phyloP scores from a whole-genome alignment of 805 yeast species.

The Nakazawaea laoshanensis region DNA sequence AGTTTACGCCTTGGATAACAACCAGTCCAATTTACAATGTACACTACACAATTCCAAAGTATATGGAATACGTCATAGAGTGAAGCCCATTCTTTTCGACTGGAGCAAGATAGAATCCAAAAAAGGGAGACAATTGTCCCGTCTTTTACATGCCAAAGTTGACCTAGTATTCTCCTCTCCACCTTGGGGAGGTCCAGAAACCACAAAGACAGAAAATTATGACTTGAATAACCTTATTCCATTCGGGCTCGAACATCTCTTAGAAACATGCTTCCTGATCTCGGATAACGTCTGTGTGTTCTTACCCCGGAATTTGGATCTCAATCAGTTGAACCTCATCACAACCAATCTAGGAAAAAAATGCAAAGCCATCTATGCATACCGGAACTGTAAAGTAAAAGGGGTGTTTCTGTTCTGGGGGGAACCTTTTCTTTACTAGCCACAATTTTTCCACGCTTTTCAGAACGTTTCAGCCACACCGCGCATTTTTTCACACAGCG shows the following conservation, averaged over 20 bases:
- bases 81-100: conserved; percentile 40
- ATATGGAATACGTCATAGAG: conserved; percentile 47
- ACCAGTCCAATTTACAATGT: conserved; percentile 53
- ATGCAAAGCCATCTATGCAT: conserved; percentile 37
- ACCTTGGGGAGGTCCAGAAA: conserved; percentile 82
- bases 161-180: conserved; percentile 70
- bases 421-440: conserved; percentile 24
- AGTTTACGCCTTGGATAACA: conserved; percentile 58
- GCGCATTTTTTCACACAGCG: no score
- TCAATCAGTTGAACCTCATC: conserved; percentile 39
- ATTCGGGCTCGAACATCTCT: conserved; percentile 33
- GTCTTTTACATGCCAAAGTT: conserved; percentile 18
- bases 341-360: conserved; percentile 39
- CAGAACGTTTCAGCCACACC: no score
- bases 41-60: conserved; percentile 57
- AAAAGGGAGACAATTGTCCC: conserved; percentile 9
- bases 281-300: conserved; percentile 47
- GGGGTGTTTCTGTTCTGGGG: conserved; percentile 63
- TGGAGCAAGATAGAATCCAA: conserved; percentile 22
- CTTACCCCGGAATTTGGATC: conserved; percentile 52
- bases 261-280: conserved; percentile 31
- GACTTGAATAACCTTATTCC: conserved; percentile 42
- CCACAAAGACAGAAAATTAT: conserved; percentile 32
- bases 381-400: conserved; percentile 32
- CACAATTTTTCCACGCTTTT: no score